Evolutionary conservation across 1,284 basidiomycete species (phyloP), one percentile per base, ranked within the genome.

Genomic region (Flammula alnicola): DNA sequence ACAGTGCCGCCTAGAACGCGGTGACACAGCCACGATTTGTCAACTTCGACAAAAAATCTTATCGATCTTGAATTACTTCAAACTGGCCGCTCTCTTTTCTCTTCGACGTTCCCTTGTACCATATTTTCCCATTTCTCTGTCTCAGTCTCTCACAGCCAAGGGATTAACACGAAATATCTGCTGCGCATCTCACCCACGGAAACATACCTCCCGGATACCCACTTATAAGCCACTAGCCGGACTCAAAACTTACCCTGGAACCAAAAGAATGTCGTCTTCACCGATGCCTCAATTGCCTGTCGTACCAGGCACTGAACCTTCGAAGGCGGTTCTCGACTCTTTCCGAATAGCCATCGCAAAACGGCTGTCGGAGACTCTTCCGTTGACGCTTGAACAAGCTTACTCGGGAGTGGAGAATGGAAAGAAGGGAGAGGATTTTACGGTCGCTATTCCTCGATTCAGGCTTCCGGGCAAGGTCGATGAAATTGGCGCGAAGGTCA

Each of bases 371-470:
- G 81, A 88, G 39, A 81, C 84, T 0, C 77, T 96, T 23, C 81
- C 82, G 12, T 72, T 94, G 50, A 80, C 86, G 0, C 61, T 91
- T 17, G 86, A 89, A 40, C 78, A 93, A 63, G 91, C 86, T 0
- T 96, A 90, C 67, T 70, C 80, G 22, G 95, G 91, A 11, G 89
- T 98, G 4, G 91, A 95, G 68, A 89, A 88, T 58, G 91, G 91
- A 40, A 95, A 94, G 73, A 95, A 96, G 72, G 92, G 90, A 12
- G 86, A 83, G 38, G 96, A 99, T 73, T 94, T 97, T 61, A 92
- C 91, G 0, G 82, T 99, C 25, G 95, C 97, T 4, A 71, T 98
- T 33, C 93, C 95, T 20, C 82, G 96, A 49, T 98, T 96, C 74
- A 81, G 91, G 58, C 77, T 98, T 41, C 85, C 86, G 4, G 92